Evolutionary conservation across 108 stramenopile species (phyloP), one percentile per base, ranked within the genome.

Genomic region (Schizochytrium sp.): DNA sequence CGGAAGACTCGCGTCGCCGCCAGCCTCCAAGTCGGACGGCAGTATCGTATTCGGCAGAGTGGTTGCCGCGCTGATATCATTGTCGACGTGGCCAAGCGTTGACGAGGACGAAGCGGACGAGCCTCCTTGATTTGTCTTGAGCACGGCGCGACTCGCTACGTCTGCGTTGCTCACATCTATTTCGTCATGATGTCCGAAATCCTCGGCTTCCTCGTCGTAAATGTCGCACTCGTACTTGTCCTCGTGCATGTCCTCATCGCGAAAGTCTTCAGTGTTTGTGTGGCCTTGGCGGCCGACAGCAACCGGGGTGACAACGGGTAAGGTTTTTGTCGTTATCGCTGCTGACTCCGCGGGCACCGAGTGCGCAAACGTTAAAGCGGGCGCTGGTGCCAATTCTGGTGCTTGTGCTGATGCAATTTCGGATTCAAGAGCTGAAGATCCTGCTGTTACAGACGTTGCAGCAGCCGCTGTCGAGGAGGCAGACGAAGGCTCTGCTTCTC

Each of bases 201-300:
- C 76, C 76, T 83, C 76, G n/a, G 45, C 76, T 23, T 83, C 76
- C 51, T 83, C 76, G 25, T 83, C 76, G 76, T 83, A 83, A 6
- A 69, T 14, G 48, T 83, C 76, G 76, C 76, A 83, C 48, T 83
- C 76, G 4, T 83, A 83, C 4, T 83, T 53, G 76, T 83, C 76
- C 28, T 83, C 76, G 23, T 83, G 48, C 76, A 83, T 83, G 23
- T 83, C 76, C 23, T 83, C 76, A 34, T 83, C 76, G 12, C 25
- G 45, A 41, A 69, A 69, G 25, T 69, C 63, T 23, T 41, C 63
- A 34, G 34, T 2, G 34, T 34, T 34, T 34, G 34, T 34, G 34
- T 34, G 34, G 34, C 34, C 34, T 34, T 34, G 63, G 34, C 41
- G 63, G 55, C 55, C 55, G 55, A 16, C 55, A 57, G 34, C 34